Conservation (phyloP, 2,329 filamentous ascomycete genomes). For the Exophiala alcalophila region DNA sequence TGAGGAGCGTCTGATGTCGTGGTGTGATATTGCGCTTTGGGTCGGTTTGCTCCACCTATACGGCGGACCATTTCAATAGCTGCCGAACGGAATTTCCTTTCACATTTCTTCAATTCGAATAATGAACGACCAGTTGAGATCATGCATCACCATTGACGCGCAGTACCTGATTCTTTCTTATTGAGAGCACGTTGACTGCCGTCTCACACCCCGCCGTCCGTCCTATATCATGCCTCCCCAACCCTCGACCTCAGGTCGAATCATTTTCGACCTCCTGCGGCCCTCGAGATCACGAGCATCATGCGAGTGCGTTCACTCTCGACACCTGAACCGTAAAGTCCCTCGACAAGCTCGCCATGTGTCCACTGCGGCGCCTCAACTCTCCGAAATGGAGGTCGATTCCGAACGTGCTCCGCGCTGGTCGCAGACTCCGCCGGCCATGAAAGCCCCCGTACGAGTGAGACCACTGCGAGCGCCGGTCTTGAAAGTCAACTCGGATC, state of each 20-base stretch:
- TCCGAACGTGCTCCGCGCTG: slow-evolving; percentile 55
- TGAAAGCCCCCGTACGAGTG: slow-evolving; percentile 62
- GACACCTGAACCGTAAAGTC: slow-evolving; percentile 14
- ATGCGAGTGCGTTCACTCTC: slow-evolving; percentile 23
- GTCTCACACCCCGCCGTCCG: background rate
- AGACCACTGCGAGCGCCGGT: slow-evolving; percentile 34
- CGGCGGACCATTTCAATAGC: background rate
- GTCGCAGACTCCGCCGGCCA: slow-evolving; percentile 65
- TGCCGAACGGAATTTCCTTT: background rate
- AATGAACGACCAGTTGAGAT: background rate
- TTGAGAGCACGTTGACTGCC: too few species aligned
- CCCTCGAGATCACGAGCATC: slow-evolving; percentile 10
- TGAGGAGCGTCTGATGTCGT: background rate
- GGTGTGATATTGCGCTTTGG: background rate
- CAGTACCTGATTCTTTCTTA: too few species aligned
- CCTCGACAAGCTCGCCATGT: slow-evolving; percentile 22
- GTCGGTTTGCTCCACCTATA: background rate
- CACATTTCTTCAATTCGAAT: too few species aligned
- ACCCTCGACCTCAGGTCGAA: slow-evolving; percentile 12
- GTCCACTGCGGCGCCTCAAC: slow-evolving; percentile 20
- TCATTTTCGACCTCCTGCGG: slow-evolving; percentile 22
- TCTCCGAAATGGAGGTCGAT: slow-evolving; percentile 26
- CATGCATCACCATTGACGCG: background rate
- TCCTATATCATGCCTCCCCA: slow-evolving; percentile 11
- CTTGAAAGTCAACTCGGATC: slow-evolving; percentile 72